Conservation (phyloP, 108 stramenopile species). For the Mediolabrus comicus region DNA sequence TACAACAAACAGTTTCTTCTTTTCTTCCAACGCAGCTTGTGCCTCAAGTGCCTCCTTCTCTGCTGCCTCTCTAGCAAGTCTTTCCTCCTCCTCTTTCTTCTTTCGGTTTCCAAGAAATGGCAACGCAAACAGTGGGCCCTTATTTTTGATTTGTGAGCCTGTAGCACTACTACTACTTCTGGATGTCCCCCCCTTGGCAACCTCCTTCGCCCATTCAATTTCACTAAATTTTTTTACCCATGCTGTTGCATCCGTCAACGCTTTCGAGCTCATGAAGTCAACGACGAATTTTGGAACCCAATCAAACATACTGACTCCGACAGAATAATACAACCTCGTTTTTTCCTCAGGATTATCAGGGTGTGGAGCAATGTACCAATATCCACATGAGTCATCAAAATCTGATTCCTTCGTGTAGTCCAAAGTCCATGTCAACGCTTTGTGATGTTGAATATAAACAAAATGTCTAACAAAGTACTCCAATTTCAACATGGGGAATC, state of each 20-base stretch:
- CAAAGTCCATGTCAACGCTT: slow-evolving; percentile 49
- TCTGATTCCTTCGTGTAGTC: slow-evolving; percentile 54
- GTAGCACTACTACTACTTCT: background rate
- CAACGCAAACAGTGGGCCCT: slow-evolving; percentile 22
- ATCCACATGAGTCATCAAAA: slow-evolving; percentile 58
- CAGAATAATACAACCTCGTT: slow-evolving; percentile 55
- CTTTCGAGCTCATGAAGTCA: slow-evolving; percentile 59
- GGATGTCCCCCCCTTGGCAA: slow-evolving; percentile 7
- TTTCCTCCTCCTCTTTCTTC: slow-evolving; percentile 36
- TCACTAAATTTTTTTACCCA: slow-evolving; percentile 68
- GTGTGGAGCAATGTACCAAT: slow-evolving; percentile 57
- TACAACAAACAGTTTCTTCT: slow-evolving; percentile 11
- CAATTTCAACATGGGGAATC: slow-evolving; percentile 53
- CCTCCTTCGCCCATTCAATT: slow-evolving; percentile 43
- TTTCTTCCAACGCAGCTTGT: slow-evolving; percentile 13
- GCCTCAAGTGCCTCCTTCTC: slow-evolving; percentile 22
- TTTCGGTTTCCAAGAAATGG: slow-evolving; percentile 26
- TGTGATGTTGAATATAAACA: slow-evolving; percentile 41
- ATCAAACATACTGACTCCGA: slow-evolving; percentile 57
- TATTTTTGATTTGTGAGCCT: background rate
- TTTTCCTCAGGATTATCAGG: slow-evolving; percentile 47
- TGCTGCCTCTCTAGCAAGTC: slow-evolving; percentile 19
- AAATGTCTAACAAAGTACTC: slow-evolving; percentile 58
- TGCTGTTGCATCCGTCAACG: slow-evolving; percentile 61
- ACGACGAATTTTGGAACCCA: slow-evolving; percentile 64